Base-by-base conservation (phyloP, 108 stramenopile species). In the Licmophora abbreviata region DNA sequence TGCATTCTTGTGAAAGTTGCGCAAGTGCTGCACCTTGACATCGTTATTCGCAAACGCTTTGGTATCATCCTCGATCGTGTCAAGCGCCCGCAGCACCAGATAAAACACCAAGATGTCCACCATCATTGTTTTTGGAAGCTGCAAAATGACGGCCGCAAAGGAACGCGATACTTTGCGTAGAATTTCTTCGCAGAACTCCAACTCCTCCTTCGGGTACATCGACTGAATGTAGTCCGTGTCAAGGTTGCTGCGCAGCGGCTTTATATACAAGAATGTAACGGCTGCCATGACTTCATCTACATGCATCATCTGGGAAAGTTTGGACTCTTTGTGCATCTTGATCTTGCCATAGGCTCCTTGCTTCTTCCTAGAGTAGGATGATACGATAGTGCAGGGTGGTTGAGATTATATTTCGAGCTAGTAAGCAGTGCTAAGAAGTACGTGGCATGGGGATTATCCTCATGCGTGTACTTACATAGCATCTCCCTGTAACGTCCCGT, bases 31-130 rank as follows among this genome's bases (percentile, higher is more conserved):
- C 17, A 95, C 58, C 61, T 99, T 99, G 20, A 62, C 74, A n/a
- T 78, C 89, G 30, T 78, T 58, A 7, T 68, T 67, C 1, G 58
- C 60, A 52, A 96, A 98, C 17, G 78, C 84, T 35, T 79, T 82
- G 81, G 96, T 99, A 61, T 99, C 99, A 60, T 99, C 99, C 54
- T 99, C 99, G 44, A 99, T 77, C 8, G 99, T 99, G 61, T 98
- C 99, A 44, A 99, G 58, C 4, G 94, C 99, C 12, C 97, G 73
- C 28, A 99, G 65, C 0, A 96, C 96, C 44, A 99, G 56, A 58
- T 99, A 99, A 70, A 99, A 99, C 33, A 99, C 76, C 49, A 92
- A 51, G 50, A 97, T 79, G 50, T 96, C 96, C 10, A 96, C 80
- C 63, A 91, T 65, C 38, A 98, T 60, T 18, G 53, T 64, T 9